Evolutionary conservation across 495 filamentous ascomycete genomes (phyloP).

Genomic region (Hypoxylon subgilvum): DNA sequence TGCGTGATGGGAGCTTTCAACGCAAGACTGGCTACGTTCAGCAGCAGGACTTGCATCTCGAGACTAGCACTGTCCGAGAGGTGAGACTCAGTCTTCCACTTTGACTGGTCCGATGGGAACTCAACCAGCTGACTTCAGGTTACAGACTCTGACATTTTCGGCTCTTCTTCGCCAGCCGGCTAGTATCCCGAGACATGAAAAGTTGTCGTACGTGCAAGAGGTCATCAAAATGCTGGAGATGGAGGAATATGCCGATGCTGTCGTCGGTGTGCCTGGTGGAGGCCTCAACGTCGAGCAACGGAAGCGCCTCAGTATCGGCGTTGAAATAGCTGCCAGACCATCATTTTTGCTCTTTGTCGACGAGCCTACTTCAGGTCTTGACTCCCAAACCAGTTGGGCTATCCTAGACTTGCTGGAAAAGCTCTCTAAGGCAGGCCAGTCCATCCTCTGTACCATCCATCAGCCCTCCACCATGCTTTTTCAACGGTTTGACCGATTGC

Average conservation of each 20-base stretch:
- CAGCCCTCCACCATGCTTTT: slow-evolving; percentile 82
- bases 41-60: slow-evolving; percentile 41
- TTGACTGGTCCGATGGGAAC: slow-evolving; percentile 22
- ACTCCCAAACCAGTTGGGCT: slow-evolving; percentile 85
- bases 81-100: slow-evolving; percentile 25
- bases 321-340: slow-evolving; percentile 85
- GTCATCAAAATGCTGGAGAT: slow-evolving; percentile 78
- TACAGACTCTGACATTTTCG: slow-evolving; percentile 60
- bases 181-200: slow-evolving; percentile 62
- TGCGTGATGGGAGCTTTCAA: slow-evolving; percentile 73
- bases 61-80: slow-evolving; percentile 77
- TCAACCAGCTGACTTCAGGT: too few relatives aligned
- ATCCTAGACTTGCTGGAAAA: slow-evolving; percentile 78
- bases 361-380: slow-evolving; percentile 82
- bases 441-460: slow-evolving; percentile 90
- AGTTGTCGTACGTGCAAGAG: slow-evolving; percentile 74
- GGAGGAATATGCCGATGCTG: slow-evolving; percentile 74
- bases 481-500: slow-evolving; percentile 56
- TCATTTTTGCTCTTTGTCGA: slow-evolving; percentile 75
- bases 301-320: slow-evolving; percentile 83
- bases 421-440: slow-evolving; percentile 79
- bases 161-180: slow-evolving; percentile 73
- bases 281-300: slow-evolving; percentile 85
- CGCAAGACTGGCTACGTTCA: slow-evolving; percentile 89
- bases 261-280: slow-evolving; percentile 75